Evolutionary conservation across 176 grass and related monocot genomes (phyloP).

Genomic region (Aegilops umbellulata): DNA sequence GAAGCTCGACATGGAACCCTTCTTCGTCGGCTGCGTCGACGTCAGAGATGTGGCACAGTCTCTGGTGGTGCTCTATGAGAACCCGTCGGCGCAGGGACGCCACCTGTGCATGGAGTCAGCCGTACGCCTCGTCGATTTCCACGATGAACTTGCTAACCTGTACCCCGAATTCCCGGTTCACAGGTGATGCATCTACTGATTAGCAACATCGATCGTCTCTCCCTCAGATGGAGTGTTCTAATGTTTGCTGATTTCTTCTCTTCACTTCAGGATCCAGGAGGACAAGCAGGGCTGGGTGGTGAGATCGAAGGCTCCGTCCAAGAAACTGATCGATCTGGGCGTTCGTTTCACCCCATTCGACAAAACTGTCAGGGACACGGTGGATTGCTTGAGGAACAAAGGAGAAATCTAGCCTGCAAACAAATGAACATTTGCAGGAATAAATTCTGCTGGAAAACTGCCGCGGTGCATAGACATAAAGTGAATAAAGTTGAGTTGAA

Average conservation of each 20-base stretch:
- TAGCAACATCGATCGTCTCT: not conserved
- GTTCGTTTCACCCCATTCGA: constrained; percentile 41
- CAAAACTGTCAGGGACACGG: constrained; percentile 42
- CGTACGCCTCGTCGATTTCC: constrained; percentile 21
- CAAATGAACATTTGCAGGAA: not conserved
- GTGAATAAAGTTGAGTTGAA: no score
- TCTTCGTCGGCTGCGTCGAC: constrained; percentile 41
- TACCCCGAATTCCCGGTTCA: constrained; percentile 41
- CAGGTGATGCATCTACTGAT: constrained; percentile 24
- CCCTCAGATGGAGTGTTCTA: not conserved
- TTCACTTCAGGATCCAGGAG: constrained; percentile 33
- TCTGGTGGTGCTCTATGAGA: constrained; percentile 44
- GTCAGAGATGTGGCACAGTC: constrained; percentile 46
- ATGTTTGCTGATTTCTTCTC: not conserved
- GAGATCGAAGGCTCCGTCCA: constrained; percentile 37
- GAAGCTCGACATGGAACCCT: constrained; percentile 23
- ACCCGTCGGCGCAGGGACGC: constrained; percentile 33
- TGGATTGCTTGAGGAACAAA: constrained; percentile 51
- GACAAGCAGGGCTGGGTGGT: constrained; percentile 57
- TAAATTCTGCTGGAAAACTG: not conserved
- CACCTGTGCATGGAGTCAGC: constrained; percentile 49
- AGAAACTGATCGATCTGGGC: constrained; percentile 53
- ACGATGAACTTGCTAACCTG: constrained; percentile 37
- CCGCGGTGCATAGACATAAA: not conserved
- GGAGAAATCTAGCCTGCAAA: constrained; percentile 15